Conservation (phyloP, 2,329 filamentous ascomycete species). For the Dryadomyces quercivorus region DNA sequence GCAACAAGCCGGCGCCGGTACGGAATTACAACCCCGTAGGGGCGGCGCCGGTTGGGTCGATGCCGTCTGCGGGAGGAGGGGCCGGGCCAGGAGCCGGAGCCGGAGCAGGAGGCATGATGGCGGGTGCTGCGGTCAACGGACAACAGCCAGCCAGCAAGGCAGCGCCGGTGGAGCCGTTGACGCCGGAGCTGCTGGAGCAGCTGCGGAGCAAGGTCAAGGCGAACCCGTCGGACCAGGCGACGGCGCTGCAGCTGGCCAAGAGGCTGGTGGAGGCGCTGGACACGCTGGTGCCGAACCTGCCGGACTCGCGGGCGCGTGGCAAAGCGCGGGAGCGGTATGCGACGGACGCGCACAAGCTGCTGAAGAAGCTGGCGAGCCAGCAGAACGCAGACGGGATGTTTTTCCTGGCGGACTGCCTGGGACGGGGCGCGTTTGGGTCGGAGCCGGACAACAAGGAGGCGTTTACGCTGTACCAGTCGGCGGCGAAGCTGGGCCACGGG, state of each 20-base stretch:
- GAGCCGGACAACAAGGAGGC: constrained; percentile 83
- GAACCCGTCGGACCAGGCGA: constrained; percentile 60
- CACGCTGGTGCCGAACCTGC: constrained; percentile 51
- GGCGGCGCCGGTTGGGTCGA: constrained; percentile 18
- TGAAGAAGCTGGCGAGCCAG: constrained; percentile 71
- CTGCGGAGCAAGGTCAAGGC: constrained; percentile 57
- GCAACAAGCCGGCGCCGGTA: constrained; percentile 45
- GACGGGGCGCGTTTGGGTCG: constrained; percentile 65
- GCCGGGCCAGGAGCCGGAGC: not conserved
- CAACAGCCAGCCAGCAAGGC: too few species aligned
- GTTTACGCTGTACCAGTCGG: constrained; percentile 84
- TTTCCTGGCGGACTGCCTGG: constrained; percentile 79
- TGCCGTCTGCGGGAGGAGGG: constrained; percentile 13
- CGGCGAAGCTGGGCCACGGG: constrained; percentile 78
- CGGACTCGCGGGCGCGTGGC: constrained; percentile 58
- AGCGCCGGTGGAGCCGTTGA: constrained; percentile 30
- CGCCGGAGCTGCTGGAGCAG: constrained; percentile 63
- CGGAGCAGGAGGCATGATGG: too few species aligned
- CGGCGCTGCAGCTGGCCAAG: constrained; percentile 65
- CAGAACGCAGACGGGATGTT: constrained; percentile 86
- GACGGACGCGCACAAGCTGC: constrained; percentile 73
- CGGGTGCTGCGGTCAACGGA: too few species aligned
- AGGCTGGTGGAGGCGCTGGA: constrained; percentile 76
- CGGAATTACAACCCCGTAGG: constrained; percentile 31
- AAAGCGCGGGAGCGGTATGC: constrained; percentile 76